These are phyloP conservation scores for Trichocladium uniseriatum DNA, from an alignment of 495 filamentous ascomycete species.

Conservation along the genomic window DNA sequence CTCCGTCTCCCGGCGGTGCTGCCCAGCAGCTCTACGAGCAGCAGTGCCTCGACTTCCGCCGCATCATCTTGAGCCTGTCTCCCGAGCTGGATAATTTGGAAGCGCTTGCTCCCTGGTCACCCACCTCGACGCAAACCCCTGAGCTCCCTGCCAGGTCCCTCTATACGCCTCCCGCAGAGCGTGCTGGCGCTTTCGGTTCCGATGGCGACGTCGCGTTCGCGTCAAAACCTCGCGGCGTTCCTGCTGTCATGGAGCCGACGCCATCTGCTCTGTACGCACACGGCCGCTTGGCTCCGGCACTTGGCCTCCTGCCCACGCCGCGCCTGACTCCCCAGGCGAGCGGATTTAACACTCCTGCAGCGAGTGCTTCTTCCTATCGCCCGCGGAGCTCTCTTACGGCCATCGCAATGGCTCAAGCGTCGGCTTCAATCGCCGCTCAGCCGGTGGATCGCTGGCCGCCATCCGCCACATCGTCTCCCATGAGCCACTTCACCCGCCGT, in stretches of 20 bases:
- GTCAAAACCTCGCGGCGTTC: slow-evolving; percentile 35
- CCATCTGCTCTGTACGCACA: slow-evolving; percentile 45
- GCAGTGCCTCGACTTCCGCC: slow-evolving; percentile 57
- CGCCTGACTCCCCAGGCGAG: slow-evolving; percentile 69
- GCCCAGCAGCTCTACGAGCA: slow-evolving; percentile 32
- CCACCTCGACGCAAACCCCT: slow-evolving; percentile 18
- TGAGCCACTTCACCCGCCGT: slow-evolving; percentile 54
- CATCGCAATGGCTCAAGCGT: slow-evolving; percentile 68
- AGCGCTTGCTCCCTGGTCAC: slow-evolving; percentile 29
- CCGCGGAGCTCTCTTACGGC: slow-evolving; percentile 57
- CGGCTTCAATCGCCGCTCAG: slow-evolving; percentile 51
- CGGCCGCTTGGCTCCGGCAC: slow-evolving; percentile 39
- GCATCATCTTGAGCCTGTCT: slow-evolving; percentile 65
- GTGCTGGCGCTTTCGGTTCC: slow-evolving; percentile 23
- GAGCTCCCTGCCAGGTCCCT: slow-evolving; percentile 30
- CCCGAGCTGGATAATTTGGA: slow-evolving; percentile 64
- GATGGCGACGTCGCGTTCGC: slow-evolving; percentile 40
- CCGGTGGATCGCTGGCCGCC: slow-evolving; percentile 50
- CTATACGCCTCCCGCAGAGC: slow-evolving; percentile 22
- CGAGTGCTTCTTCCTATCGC: slow-evolving; percentile 56
- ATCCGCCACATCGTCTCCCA: slow-evolving; percentile 44
- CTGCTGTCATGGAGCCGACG: slow-evolving; percentile 53
- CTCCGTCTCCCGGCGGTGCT: slow-evolving; percentile 47
- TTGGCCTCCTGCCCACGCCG: slow-evolving; percentile 67
- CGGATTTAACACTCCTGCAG: slow-evolving; percentile 81